Evolutionary conservation across 768 basidiomycete genomes (phyloP).

Genomic region (Lepiota brunneoincarnata): DNA sequence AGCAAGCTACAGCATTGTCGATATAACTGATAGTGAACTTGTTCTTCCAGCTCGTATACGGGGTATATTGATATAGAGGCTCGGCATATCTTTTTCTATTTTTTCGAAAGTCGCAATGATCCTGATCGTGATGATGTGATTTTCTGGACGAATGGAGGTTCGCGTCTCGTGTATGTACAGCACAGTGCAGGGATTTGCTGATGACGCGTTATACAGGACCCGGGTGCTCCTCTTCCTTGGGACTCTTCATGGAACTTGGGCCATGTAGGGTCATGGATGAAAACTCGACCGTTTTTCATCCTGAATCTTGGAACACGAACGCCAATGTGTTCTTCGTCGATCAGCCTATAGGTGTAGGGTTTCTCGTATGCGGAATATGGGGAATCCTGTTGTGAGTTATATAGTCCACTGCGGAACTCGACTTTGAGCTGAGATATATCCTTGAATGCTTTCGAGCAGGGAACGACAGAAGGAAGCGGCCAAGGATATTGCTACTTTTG

Average conservation of each 20-base stretch:
- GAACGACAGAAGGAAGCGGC: constrained; percentile 67
- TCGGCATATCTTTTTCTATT: constrained; percentile 71
- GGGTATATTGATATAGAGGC: constrained; percentile 68
- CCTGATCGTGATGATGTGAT: constrained; percentile 62
- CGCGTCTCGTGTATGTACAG: too few species aligned
- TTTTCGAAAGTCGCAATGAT: constrained; percentile 68
- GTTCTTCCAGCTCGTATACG: constrained; percentile 45
- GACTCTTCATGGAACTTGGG: constrained; percentile 27
- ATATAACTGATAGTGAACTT: background rate
- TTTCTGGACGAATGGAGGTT: constrained; percentile 53
- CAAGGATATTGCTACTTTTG: constrained; percentile 67
- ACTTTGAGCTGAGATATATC: background rate
- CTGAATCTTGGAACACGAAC: constrained; percentile 65
- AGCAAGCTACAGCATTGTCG: constrained; percentile 6
- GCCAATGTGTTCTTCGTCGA: constrained; percentile 64
- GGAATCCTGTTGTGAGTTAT: constrained; percentile 51
- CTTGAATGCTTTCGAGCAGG: too few species aligned
- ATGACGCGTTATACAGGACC: background rate
- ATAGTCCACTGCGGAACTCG: too few species aligned
- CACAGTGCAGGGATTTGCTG: too few species aligned
- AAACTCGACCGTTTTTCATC: constrained; percentile 50
- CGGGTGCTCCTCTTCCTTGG: constrained; percentile 7
- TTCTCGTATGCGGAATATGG: constrained; percentile 66
- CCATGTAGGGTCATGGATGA: constrained; percentile 61
- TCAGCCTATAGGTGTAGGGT: constrained; percentile 58